Conservation (phyloP, 2,329 filamentous ascomycete species). For the Colletotrichum gigasporum region DNA sequence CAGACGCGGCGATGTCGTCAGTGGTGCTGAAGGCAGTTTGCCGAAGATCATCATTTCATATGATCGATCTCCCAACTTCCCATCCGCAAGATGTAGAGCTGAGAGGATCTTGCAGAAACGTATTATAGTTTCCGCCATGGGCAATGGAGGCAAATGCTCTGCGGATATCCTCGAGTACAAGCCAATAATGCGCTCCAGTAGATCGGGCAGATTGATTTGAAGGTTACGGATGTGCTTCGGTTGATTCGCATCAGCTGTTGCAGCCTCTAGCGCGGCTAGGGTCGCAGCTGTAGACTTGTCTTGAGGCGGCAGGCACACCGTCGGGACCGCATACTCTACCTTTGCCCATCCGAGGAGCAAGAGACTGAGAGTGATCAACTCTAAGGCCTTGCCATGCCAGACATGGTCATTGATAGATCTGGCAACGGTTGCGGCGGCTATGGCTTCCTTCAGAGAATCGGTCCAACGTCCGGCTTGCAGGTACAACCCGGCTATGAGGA, state of each 20-base stretch:
- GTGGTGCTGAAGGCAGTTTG: conserved; percentile 58
- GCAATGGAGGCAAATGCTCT: conserved; percentile 76
- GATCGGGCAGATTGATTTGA: conserved; percentile 72
- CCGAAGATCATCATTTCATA: conserved; percentile 74
- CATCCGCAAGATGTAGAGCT: conserved; percentile 71
- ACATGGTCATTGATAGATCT: conserved; percentile 87
- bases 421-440: conserved; percentile 80
- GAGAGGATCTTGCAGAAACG: conserved; percentile 77
- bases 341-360: conserved; percentile 86
- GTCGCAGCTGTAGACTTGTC: conserved; percentile 50
- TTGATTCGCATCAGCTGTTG: conserved; percentile 52
- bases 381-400: conserved; percentile 97
- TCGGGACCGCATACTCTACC: conserved; percentile 81
- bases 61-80: conserved; percentile 67
- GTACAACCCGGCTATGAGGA: conserved; percentile 86
- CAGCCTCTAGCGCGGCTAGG: conserved; percentile 35
- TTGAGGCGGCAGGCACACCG: conserved; percentile 61
- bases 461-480: conserved; percentile 90
- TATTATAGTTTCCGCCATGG: conserved; percentile 78
- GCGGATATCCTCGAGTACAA: conserved; percentile 77
- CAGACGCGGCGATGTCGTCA: conserved; percentile 65
- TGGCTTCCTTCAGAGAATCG: conserved; percentile 85
- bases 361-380: conserved; percentile 84
- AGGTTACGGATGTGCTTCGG: conserved; percentile 64
- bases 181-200: conserved; percentile 78